Base-by-base conservation (phyloP, 805 yeast species). In the Saturnispora sanitii region DNA sequence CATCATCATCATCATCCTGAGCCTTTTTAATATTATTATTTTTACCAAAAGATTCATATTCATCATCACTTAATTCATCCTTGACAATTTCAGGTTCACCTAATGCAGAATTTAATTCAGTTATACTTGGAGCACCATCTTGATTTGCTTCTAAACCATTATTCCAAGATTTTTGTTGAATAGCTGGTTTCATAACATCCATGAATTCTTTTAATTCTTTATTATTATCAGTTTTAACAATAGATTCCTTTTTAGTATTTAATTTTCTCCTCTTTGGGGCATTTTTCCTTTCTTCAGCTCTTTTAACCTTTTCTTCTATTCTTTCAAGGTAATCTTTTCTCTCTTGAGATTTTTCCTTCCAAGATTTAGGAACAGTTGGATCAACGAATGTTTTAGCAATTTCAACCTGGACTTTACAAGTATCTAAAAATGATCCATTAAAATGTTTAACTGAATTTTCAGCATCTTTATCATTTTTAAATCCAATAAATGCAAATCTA, bases 401-500 rank as follows among this genome's bases (percentile, higher is more conserved):
- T 30, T 76, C 76, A 12, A 92, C 97, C 34, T 76, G 77, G 16
- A 92, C 71, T 50, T 73, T 75, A 2, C 94, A 70, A 1, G 96
- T 87, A 53, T 85, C 92, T 43, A 92, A 77, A 57, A 77, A 92
- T 1, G 94, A 74, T 6, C 73, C 69, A 61, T 92, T 68, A 60
- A 82, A 88, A 59, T 73, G 86, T 36, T 64, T 68, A 6, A 79
- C 90, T 0, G 96, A 95, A 34, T 67, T 71, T 37, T 70, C 74
- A 1, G 98, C 97, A 52, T 83, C 95, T 11, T 63, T 69, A 16
- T 62, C 67, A n/a, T 77, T 67, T 52, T 77, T 79, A 60, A 73
- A 92, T 1, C 98, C 98, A 38, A 92, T 67, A 53, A 92, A 92
- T 6, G 95, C 97, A 67, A 92, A 92, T 51, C 94, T 70, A 61